Base-by-base conservation (phyloP, 2,329 filamentous ascomycete species). In the Pseudogymnoascus sp. region DNA sequence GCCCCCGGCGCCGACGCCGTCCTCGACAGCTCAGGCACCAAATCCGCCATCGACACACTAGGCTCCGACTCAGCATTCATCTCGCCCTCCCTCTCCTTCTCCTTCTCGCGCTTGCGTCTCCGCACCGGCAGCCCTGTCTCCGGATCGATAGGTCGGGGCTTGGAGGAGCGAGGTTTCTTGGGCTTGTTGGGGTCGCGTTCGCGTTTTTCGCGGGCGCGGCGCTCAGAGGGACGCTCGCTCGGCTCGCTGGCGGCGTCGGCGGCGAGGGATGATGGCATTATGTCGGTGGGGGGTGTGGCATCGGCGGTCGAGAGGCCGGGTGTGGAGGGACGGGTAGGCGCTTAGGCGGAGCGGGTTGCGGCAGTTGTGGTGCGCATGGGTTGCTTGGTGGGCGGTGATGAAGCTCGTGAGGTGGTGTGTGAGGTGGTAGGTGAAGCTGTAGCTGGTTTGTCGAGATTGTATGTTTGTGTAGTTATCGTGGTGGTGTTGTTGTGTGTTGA, bases 1-100 rank as follows among this genome's bases (percentile, higher is more conserved):
- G 71, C 64, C 26, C 71, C 72, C 47, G 71, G 69, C 10, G 72
- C 68, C 62, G 71, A 73, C n/a, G 72, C 67, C 8, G 71, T 73
- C 51, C 73, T 66, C 61, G 71, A 64, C 40, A 82, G 72, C 70
- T 81, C 79, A 21, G 79, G 80, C 11, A 81, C 78, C 54, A 83
- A 72, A 62, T 84, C 80, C 60, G 79, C 79, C 71, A 79, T 78
- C 16, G 69, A 69, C 31, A 63, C 59, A 12, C 68, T 68, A 37
- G 67, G 63, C 60, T 71, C 68, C 7, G 70, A 70, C 18, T 5
- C 42, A 5, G 5, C 11, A 47, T 26, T 14, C 14, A 34, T 18
- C 1, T 37, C 54, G 1, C 26, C 18, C 7, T 65, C 66, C 64
- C 64, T 67, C 5, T 66, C 64, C 34, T 37, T 36, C 54, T 59